Base-by-base conservation (phyloP, 2,329 filamentous ascomycete species). In the Colletotrichum godetiae region DNA sequence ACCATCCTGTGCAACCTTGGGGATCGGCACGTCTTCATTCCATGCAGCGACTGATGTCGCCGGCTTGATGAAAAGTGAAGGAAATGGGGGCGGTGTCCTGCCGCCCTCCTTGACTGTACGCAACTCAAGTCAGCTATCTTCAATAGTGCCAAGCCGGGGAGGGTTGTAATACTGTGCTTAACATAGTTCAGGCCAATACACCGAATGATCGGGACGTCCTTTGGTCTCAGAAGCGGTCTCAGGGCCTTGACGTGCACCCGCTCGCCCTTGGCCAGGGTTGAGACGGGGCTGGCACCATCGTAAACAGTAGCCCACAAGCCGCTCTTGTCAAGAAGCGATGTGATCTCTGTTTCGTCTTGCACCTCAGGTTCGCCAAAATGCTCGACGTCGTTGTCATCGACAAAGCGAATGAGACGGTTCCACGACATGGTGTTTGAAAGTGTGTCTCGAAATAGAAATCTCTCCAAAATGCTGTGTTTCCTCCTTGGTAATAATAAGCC, bases 1-100 rank as follows among this genome's bases (percentile, higher is more conserved):
- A 1, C 80, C 81, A 70, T 88, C 82, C 72, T 87, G 82, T 2
- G 86, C 84, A 70, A 88, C 78, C 76, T 86, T 83, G 35, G 86
- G 85, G 73, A 88, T 83, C 1, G 83, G 79, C 27, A 88, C 80
- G 73, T 85, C 78, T 66, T 81, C 80, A 46, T 72, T 77, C 76
- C 75, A 81, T 68, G 78, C 76, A 52, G 81, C 80, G 57, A 86
- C 84, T 62, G 78, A 85, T 37, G 80, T 84, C 15, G 76, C 81
- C 12, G 82, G 85, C 82, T 89, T 89, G 76, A 88, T 88, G 78
- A 89, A 89, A 31, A 88, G 81, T 13, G 84, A 84, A 2, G 84
- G 86, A 70, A 82, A 86, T 1, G 87, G 86, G 0, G 87, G 87
- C 0, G 87, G 86, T 15, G 83, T 87, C 57, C 87, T 83, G 5